Evolutionary conservation across 306 rosid genomes (phyloP).

Genomic region (Trifolium fragiferum): DNA sequence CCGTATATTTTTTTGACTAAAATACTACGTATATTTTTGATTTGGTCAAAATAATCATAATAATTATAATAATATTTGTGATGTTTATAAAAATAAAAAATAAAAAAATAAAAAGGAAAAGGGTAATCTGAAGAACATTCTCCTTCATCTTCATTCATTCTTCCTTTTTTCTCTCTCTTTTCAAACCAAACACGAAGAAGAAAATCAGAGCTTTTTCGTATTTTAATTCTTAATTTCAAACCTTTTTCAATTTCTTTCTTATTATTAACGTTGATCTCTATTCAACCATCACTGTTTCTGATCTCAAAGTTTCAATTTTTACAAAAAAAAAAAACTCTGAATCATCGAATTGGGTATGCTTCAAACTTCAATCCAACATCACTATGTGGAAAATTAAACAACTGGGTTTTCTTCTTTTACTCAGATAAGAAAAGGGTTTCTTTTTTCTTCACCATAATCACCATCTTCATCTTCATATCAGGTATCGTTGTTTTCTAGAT

Average conservation of each 20-base stretch:
- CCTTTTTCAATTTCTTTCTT: neutral
- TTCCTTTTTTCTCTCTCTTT: constrained; percentile 6
- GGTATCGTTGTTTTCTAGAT: constrained; percentile 25
- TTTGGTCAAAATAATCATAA: neutral
- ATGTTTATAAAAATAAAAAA: neutral
- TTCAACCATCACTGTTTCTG: constrained; percentile 34
- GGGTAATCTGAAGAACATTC: constrained; percentile 50
- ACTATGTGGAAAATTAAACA: constrained; percentile 34
- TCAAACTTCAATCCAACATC: constrained; percentile 18
- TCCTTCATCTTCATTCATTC: constrained; percentile 16
- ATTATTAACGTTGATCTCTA: constrained; percentile 13
- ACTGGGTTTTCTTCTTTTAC: constrained; percentile 44
- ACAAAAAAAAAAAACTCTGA: constrained; percentile 31
- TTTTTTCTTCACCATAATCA: neutral
- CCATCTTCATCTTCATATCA: constrained; percentile 1
- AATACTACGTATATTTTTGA: neutral
- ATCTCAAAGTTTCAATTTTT: constrained; percentile 36
- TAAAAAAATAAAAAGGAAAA: constrained; percentile 31
- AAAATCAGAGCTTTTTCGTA: neutral
- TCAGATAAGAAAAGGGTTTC: constrained; percentile 41
- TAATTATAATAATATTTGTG: neutral
- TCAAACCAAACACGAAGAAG: constrained; percentile 32
- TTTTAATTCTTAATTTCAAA: constrained; percentile 31
- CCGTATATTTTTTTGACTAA: neutral
- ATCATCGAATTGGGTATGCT: constrained; percentile 25